Base-by-base conservation (phyloP, 2,329 filamentous ascomycete genomes). In the Ramularia endophylla region DNA sequence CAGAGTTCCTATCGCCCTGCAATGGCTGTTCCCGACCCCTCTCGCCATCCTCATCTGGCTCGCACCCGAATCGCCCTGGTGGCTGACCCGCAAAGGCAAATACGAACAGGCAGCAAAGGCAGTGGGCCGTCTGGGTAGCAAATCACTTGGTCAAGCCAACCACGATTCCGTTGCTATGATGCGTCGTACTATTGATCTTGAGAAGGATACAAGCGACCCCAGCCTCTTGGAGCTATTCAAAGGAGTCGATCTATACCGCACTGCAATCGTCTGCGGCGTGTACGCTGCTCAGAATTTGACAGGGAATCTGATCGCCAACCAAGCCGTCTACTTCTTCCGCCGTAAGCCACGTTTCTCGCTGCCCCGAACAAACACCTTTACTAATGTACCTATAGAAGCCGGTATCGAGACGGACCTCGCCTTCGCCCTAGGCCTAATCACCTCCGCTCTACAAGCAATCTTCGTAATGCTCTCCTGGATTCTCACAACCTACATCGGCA, bases 381-480 rank as follows among this genome's bases (percentile, higher is more conserved):
- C 27, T 49, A 11, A 48, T 29, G 13, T 37, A 6, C 22, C 27
- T 33, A 44, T 59, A 80, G 77, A 82, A 70, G 80, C 80, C 40
- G 78, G 78, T 40, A 73, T 83, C 51, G 43, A 44, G 1, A 62
- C 58, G 3, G 64, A 80, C 51, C 70, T 66, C 19, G 73, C 80
- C 3, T 83, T 83, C 56, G 73, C 72, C 27, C 67, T 83, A 11
- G 75, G 75, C 60, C 72, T 83, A 19, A 81, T 82, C 61, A 82
- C 74, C 38, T 81, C 80, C 0, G 75, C 71, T 35, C 76, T 83
- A 2, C 76, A 81, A 57, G 67, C 62, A 61, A 62, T 84, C 58
- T 70, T 80, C 46, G 77, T 80, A 59, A 81, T 81, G 72, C 66
- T 80, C 30, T 83, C 79, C 44, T 83, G 80, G 80, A 63, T 82